Base-by-base conservation (phyloP, 2,329 filamentous ascomycete species). In the Nemania bipapillata region DNA sequence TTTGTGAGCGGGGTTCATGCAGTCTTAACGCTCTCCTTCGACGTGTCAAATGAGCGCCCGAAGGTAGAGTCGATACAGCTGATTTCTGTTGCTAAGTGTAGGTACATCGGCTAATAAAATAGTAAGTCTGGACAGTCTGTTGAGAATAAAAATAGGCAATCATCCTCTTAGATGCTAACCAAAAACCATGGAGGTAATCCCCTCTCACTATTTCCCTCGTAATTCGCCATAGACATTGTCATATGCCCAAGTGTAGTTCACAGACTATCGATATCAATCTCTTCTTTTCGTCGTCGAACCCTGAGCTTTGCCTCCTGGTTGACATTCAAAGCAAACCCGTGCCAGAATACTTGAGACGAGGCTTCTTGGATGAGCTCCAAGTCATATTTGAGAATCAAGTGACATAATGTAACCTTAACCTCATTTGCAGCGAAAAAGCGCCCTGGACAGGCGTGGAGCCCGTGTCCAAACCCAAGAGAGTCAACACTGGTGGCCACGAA, bases 341-440 rank as follows among this genome's bases (percentile, higher is more conserved):
- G 5, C 32, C 53, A 54, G 15, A 26, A 17, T 30, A 47, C 28
- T 26, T 62, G 20, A 3, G 58, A 52, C 15, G n/a, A n/a, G 15
- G 32, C 15, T 9, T 17, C 54, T n/a, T 50, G 17, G 5, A 17
- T 9, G 5, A 63, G 32, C 32, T 63, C 47, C 20, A 63, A 1
- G 45, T 69, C 67, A 8, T 66, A 69, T 35, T 67, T 69, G 1
- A 67, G 32, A 22, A 69, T 22, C 1, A 69, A 24, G 28, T 69
- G 64, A 17, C 54, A 59, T 20, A 69, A 24, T 4, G 42, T 32
- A 17, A 70, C 22, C 35, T 70, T 70, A 24, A 70, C n/a, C 35
- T 67, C 60, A 11, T 67, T 61, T 5, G 64, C 60, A 17, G 64
- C 68, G 5, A 70, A 64, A 12, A 70, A 70, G 24, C 68, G 64